These are phyloP conservation scores for Phylloporus sp. DNA, from an alignment of 768 basidiomycete genomes.

Conservation along the genomic window DNA sequence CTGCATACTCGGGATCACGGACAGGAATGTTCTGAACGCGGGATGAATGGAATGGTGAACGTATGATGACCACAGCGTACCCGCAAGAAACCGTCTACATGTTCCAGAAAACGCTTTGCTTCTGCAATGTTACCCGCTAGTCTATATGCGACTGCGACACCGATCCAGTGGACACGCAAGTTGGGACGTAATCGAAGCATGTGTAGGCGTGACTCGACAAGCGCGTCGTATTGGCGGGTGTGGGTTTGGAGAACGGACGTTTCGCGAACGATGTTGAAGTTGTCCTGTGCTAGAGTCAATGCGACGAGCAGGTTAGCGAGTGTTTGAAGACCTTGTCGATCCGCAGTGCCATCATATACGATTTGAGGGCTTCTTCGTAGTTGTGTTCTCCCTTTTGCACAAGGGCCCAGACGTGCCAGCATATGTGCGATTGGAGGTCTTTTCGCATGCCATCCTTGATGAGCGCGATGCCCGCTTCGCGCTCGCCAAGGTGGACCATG, in stretches of 20 bases:
- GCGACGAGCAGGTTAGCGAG: neutral
- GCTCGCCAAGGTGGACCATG: constrained; percentile 71
- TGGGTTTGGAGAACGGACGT: constrained; percentile 87
- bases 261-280: constrained; percentile 90
- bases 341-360: constrained; percentile 83
- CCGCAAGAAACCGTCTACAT: constrained; percentile 70
- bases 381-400: constrained; percentile 93
- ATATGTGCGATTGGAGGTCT: constrained; percentile 87
- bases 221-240: constrained; percentile 69
- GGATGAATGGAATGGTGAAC: constrained; percentile 6
- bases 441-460: constrained; percentile 80
- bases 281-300: constrained; percentile 56
- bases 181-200: constrained; percentile 79
- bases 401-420: constrained; percentile 97
- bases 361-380: constrained; percentile 90
- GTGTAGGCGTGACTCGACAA: constrained; percentile 78
- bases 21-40: constrained; percentile 61
- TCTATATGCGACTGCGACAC: constrained; percentile 83
- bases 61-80: constrained; percentile 31
- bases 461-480: constrained; percentile 77
- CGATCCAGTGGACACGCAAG: constrained; percentile 86
- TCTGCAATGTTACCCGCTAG: constrained; percentile 71
- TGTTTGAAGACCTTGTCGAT: constrained; percentile 73
- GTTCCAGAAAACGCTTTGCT: constrained; percentile 68
- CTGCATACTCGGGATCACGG: constrained; percentile 81